Conservation (phyloP, 345 rosid genomes). For the Eucalyptus marginata region DNA sequence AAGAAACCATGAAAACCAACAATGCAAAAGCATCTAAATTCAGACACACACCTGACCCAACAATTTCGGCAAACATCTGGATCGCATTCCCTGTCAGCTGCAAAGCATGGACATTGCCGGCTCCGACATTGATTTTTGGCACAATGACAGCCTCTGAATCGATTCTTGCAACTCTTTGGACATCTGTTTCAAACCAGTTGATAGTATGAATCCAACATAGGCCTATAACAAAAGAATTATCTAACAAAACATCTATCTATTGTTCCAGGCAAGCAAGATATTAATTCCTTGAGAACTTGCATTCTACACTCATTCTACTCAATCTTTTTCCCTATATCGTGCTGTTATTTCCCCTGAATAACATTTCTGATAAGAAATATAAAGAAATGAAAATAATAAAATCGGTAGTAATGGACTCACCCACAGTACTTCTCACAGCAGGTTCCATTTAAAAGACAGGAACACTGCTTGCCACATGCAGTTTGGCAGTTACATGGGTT, state of each 20-base stretch:
- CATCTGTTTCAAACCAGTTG: slow-evolving; percentile 36
- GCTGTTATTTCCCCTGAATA: background rate
- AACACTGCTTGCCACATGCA: slow-evolving; percentile 91
- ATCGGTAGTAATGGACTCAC: slow-evolving; percentile 30
- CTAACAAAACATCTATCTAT: background rate
- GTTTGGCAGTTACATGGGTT: slow-evolving; percentile 93
- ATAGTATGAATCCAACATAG: background rate
- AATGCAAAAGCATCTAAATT: background rate
- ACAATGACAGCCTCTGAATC: slow-evolving; percentile 99
- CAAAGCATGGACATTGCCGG: slow-evolving; percentile 99
- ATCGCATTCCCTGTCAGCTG: slow-evolving; percentile 99
- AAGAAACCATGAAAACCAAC: background rate
- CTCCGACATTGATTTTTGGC: slow-evolving; percentile 99
- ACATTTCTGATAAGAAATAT: background rate
- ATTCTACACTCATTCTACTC: background rate
- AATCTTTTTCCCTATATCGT: background rate
- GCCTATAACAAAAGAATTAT: background rate
- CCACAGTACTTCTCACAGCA: slow-evolving; percentile 99
- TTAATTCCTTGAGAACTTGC: background rate
- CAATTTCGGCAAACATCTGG: slow-evolving; percentile 99
- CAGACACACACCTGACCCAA: slow-evolving; percentile 86
- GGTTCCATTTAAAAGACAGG: slow-evolving; percentile 86
- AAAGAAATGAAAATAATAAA: background rate
- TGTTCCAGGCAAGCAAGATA: background rate
- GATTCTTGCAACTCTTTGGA: slow-evolving; percentile 92